phyloP scores from a whole-genome alignment of 2,329 filamentous ascomycete species.

The Botrytis aclada region DNA sequence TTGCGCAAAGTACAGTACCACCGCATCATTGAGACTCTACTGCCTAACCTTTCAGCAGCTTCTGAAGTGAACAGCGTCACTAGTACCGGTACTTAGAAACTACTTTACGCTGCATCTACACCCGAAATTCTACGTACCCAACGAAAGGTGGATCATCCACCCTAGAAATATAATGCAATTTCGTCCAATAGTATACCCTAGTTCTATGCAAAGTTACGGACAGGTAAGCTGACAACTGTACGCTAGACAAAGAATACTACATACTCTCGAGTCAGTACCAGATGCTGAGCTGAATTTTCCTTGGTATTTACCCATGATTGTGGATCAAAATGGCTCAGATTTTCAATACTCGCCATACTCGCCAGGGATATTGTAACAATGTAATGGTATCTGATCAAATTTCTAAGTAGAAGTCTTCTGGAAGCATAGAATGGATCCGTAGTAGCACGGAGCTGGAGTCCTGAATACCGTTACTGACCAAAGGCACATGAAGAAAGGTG shows the following conservation, averaged over 20 bases:
- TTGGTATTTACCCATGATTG: not conserved
- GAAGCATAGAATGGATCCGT: not conserved
- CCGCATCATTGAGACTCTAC: not conserved
- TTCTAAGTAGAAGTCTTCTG: not conserved
- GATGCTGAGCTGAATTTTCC: not conserved
- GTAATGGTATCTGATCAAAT: not conserved
- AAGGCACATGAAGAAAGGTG: not conserved
- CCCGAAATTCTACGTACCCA: not conserved
- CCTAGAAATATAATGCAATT: not conserved
- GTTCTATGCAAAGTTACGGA: not conserved
- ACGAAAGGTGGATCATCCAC: not conserved
- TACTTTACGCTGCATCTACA: not conserved
- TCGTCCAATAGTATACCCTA: not conserved
- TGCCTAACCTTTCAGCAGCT: not conserved
- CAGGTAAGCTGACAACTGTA: not conserved
- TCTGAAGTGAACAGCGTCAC: not conserved
- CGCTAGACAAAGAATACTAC: not conserved
- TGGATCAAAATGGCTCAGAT: not conserved
- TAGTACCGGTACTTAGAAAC: not conserved
- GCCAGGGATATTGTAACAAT: not conserved
- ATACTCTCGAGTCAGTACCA: not conserved
- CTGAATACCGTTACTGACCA: not conserved
- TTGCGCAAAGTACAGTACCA: not conserved
- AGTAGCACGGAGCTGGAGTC: not conserved
- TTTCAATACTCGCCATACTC: not conserved